Evolutionary conservation across 495 filamentous ascomycete genomes (phyloP).

Genomic region (Haplographium delicatum): DNA sequence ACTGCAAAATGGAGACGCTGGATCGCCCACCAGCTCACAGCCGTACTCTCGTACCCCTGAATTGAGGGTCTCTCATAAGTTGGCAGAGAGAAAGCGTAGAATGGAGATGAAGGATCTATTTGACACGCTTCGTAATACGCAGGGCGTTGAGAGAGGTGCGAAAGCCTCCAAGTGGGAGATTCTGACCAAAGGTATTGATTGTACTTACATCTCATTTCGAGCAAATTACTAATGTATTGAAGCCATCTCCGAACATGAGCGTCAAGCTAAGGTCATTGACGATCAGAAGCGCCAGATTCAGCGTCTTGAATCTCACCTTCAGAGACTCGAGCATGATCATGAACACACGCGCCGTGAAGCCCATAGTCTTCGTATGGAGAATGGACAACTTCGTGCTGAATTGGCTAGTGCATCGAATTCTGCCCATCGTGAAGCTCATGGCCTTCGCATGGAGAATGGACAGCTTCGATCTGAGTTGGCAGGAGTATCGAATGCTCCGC

Average conservation of each 20-base stretch:
- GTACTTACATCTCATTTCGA: slow-evolving; percentile 11
- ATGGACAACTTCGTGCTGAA: slow-evolving; percentile 41
- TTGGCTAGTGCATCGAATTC: slow-evolving; percentile 31
- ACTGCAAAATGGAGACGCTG: slow-evolving; percentile 54
- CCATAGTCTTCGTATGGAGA: slow-evolving; percentile 47
- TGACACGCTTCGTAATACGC: slow-evolving; percentile 73
- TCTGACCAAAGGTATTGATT: slow-evolving; percentile 79
- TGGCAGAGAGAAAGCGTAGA: slow-evolving; percentile 90
- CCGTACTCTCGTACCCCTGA: slow-evolving; percentile 95
- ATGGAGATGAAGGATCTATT: slow-evolving; percentile 99
- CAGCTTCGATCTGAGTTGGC: slow-evolving; percentile 36
- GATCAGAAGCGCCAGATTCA: slow-evolving; percentile 31
- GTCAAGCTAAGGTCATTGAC: slow-evolving; percentile 18
- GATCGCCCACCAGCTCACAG: slow-evolving; percentile 47
- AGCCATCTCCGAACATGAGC: slow-evolving; percentile 54
- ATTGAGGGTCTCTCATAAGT: slow-evolving; percentile 89
- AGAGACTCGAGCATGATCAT: slow-evolving; percentile 35
- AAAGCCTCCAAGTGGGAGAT: slow-evolving; percentile 99
- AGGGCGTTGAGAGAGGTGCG: slow-evolving; percentile 63
- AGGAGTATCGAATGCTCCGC: neutral
- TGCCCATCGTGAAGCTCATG: slow-evolving; percentile 40
- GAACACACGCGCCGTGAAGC: slow-evolving; percentile 44
- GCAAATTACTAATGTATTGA: slow-evolving; percentile 6
- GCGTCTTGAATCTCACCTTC: slow-evolving; percentile 30
- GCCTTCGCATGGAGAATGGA: slow-evolving; percentile 49